Evolutionary conservation across 2,329 filamentous ascomycete genomes (phyloP).

Genomic region (Penicillium sp.): DNA sequence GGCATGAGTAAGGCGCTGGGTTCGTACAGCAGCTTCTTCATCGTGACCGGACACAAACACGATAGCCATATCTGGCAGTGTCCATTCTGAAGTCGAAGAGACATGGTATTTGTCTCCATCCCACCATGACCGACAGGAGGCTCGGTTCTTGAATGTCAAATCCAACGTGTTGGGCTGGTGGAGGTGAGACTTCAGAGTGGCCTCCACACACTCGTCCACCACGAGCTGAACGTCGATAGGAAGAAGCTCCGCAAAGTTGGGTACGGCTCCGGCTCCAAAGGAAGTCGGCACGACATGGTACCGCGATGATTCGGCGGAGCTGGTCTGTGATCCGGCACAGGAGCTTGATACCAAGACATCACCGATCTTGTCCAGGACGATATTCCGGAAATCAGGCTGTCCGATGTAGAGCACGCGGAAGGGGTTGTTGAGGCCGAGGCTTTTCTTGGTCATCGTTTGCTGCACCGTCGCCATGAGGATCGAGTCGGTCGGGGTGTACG

Average conservation of each 20-base stretch:
- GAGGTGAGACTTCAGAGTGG: slow-evolving; percentile 26
- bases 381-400: slow-evolving; percentile 38
- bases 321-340: slow-evolving; percentile 30
- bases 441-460: slow-evolving; percentile 44
- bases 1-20: slow-evolving; percentile 34
- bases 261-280: slow-evolving; percentile 44
- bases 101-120: slow-evolving; percentile 38
- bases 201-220: slow-evolving; percentile 47
- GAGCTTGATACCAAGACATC: slow-evolving; percentile 47
- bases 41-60: slow-evolving; percentile 44
- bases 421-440: slow-evolving; percentile 42
- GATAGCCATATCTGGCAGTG: slow-evolving; percentile 47
- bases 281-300: slow-evolving; percentile 51
- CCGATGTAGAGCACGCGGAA: slow-evolving; percentile 48
- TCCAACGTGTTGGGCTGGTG: slow-evolving; percentile 33
- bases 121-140: slow-evolving; percentile 39
- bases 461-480: slow-evolving; percentile 42
- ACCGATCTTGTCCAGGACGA: slow-evolving; percentile 48
- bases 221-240: slow-evolving; percentile 48
- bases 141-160: slow-evolving; percentile 41
- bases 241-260: slow-evolving; percentile 50
- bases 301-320: slow-evolving; percentile 42
- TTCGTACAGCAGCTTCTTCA: slow-evolving; percentile 25
- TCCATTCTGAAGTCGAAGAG: slow-evolving; percentile 42
- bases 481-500: slow-evolving; percentile 28